These are phyloP conservation scores for Trifolium subterraneum DNA, from an alignment of 306 rosid genomes.

Conservation along the genomic window DNA sequence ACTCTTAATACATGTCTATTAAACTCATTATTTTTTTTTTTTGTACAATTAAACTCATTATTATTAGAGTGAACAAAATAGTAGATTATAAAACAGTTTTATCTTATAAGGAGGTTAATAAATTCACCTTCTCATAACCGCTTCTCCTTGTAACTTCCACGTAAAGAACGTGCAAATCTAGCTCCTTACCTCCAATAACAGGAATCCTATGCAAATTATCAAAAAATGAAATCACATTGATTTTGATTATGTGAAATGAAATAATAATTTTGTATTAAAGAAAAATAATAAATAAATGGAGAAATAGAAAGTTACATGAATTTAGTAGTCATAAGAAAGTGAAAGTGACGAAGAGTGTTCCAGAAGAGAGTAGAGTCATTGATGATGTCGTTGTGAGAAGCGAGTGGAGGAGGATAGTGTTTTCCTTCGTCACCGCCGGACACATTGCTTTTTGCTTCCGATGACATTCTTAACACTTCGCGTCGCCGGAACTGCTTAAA, in stretches of 20 bases:
- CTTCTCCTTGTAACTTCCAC: conserved; percentile 88
- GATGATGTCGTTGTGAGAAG: conserved; percentile 67
- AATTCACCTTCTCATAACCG: conserved; percentile 83
- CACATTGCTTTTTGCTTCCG: conserved; percentile 35
- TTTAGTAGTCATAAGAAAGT: conserved; percentile 75
- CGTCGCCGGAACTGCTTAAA: conserved; percentile 12
- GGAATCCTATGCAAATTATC: conserved; percentile 65
- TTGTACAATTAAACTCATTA: too few species aligned
- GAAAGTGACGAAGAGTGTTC: conserved; percentile 93
- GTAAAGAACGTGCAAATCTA: conserved; percentile 88
- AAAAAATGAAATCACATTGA: not conserved
- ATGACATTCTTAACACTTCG: conserved; percentile 46
- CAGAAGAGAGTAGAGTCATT: conserved; percentile 64
- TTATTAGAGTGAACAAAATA: not conserved
- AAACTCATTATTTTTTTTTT: too few species aligned
- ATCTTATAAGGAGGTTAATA: not conserved
- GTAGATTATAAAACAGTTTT: not conserved
- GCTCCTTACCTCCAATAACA: conserved; percentile 97
- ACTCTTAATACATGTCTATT: too few species aligned
- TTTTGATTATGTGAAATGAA: not conserved
- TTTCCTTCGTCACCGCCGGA: conserved; percentile 40
- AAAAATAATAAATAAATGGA: not conserved
- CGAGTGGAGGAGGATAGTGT: conserved; percentile 74
- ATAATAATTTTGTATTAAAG: not conserved
- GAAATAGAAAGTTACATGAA: conserved; percentile 62